Evolutionary conservation across 2,329 filamentous ascomycete species (phyloP).

Genomic region (Nemania diffusa): DNA sequence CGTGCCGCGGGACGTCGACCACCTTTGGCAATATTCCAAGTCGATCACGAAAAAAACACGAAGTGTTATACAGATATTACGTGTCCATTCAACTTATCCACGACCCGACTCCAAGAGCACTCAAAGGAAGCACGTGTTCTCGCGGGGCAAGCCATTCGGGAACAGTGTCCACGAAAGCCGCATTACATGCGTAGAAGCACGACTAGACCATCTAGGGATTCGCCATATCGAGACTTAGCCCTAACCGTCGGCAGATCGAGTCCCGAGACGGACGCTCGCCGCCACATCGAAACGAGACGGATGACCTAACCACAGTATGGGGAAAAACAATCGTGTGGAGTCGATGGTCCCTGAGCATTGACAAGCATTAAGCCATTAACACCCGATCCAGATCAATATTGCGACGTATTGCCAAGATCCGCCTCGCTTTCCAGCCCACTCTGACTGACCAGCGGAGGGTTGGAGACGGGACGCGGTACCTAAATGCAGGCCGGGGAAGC

Average conservation of each 20-base stretch:
- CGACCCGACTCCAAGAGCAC: conserved; percentile 20
- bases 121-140: conserved; percentile 33
- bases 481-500: conserved; percentile 33
- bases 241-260: conserved; percentile 41
- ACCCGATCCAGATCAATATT: conserved; percentile 35
- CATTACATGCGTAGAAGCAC: conserved; percentile 29
- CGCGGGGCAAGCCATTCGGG: conserved; percentile 35
- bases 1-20: conserved; percentile 11
- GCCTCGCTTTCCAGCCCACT: conserved; percentile 45
- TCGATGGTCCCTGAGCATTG: conserved; percentile 38
- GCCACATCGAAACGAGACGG: conserved; percentile 20
- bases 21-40: conserved; percentile 22
- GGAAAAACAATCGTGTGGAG: conserved; percentile 35
- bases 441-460: conserved; percentile 29
- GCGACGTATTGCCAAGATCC: conserved; percentile 43
- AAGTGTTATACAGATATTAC: conserved; percentile 27
- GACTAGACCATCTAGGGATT: too few relatives aligned
- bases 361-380: conserved; percentile 29
- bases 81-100: conserved; percentile 32
- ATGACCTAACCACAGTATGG: background rate
- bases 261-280: conserved; percentile 29
- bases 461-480: conserved; percentile 34
- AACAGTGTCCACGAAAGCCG: conserved; percentile 31
- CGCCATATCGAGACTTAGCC: conserved; percentile 31
- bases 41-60: conserved; percentile 26